Base-by-base conservation (phyloP, 2,329 filamentous ascomycete genomes). In the Podosphaera fusca region DNA sequence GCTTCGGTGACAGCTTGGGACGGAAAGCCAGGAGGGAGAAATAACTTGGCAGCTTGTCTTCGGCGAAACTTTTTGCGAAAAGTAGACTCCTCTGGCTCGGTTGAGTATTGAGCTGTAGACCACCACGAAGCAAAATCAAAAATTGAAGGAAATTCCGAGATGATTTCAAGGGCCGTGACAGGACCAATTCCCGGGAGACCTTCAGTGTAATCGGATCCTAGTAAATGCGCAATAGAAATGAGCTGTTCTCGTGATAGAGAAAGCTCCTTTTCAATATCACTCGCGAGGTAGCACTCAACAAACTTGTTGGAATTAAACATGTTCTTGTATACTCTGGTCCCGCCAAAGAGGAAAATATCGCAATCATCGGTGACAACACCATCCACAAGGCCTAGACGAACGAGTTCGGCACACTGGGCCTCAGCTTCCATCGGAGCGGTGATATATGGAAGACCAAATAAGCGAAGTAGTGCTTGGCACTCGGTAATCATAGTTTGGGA, bases 281-380 rank as follows among this genome's bases (percentile, higher is more conserved):
- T 74, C 2, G 81, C 72, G 8, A 98, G 77, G 67, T 96, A 98
- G 70, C 92, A 96, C 71, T 98, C 92, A 47, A 98, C 92, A 64
- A 87, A 94, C 68, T 98, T 98, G 69, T 92, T 92, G 64, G 87
- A 84, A 70, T 95, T 98, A 75, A 98, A 98, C 88, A 98, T 94
- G 73, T 98, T 98, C 70, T 98, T 98, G 75, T 98, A 98, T 30
- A 98, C 85, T 21, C 90, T 78, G 0, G 88, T 98, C 42, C 92
- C 94, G 21, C 92, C 94, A 68, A 98, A 98, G 0, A 98, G 77
- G 66, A 98, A 98, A 0, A 84, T 94, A 72, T 98, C 92, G 2
- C 85, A 94, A 67, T 98, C 92, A 65, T 98, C 92, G 0, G 94
- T 98, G 35, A 98, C 89, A 60, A 98, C 95, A 10, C 94, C 92